A percentile compares a stretch with the other conserved stretches of the same genome.
These are phyloP conservation scores for Thielaviopsis musarum DNA, from an alignment of 2,329 filamentous ascomycete species.

Conservation along the genomic window DNA sequence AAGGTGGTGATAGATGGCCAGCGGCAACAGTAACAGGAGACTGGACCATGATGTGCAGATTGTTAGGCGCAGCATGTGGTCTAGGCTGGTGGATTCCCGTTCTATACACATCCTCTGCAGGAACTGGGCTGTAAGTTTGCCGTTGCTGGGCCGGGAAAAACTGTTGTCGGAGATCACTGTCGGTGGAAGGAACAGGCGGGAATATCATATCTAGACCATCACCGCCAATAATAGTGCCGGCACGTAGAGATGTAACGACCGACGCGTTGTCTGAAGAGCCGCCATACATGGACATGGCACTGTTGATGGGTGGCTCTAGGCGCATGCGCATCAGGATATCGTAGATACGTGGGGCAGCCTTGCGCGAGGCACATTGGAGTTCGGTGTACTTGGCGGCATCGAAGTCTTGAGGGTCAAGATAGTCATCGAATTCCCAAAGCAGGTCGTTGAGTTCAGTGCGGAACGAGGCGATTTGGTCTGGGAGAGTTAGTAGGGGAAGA, in stretches of 20 bases:
- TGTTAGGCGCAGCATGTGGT: neutral
- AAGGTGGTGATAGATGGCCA: neutral
- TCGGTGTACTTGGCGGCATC: conserved; percentile 32
- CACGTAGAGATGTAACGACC: neutral
- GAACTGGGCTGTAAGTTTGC: neutral
- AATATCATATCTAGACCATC: neutral
- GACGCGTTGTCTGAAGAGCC: conserved; percentile 4
- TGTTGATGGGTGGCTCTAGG: conserved; percentile 17
- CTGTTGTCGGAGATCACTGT: neutral
- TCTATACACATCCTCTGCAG: neutral
- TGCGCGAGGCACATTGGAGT: conserved; percentile 30
- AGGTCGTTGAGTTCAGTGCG: conserved; percentile 31
- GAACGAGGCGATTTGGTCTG: conserved; percentile 33
- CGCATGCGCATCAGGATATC: conserved; percentile 38
- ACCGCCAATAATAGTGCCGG: neutral
- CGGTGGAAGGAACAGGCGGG: neutral
- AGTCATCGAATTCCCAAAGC: conserved; percentile 42
- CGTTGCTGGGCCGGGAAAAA: neutral
- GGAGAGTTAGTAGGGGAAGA: neutral
- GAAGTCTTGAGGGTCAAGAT: conserved; percentile 31
- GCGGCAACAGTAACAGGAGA: neutral
- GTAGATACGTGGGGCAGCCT: conserved; percentile 30
- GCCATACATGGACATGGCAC: conserved; percentile 1
- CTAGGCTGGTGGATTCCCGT: conserved; percentile 1
- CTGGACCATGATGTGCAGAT: neutral